A percentile compares a stretch with the other conserved stretches of the same genome.
Evolutionary conservation across 1,139 yeast species (phyloP).

Genomic region (Trichomonascaceae sp.): DNA sequence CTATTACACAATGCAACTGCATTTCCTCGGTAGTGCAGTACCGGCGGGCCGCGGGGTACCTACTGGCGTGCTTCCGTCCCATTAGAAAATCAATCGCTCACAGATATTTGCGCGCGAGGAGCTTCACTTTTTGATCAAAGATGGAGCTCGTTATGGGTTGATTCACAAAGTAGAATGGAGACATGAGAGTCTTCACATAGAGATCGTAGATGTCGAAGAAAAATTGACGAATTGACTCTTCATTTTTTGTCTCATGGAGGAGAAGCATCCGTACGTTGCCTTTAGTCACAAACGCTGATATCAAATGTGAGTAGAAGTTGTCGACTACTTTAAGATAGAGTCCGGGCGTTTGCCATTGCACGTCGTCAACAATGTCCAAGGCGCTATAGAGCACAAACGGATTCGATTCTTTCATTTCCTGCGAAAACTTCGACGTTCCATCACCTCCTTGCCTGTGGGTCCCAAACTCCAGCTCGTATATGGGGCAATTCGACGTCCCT

Average conservation of each 20-base stretch:
- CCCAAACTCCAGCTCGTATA: constrained; percentile 81
- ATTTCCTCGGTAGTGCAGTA: too few species aligned
- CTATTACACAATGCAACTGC: too few species aligned
- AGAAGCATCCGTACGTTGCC: constrained; percentile 76
- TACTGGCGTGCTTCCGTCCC: too few species aligned
- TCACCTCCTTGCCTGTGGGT: constrained; percentile 53
- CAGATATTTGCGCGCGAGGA: constrained; percentile 65
- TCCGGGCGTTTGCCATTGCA: constrained; percentile 62
- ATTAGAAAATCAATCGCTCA: too few species aligned
- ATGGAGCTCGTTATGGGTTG: constrained; percentile 61
- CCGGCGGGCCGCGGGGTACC: too few species aligned
- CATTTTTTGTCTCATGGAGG: constrained; percentile 55
- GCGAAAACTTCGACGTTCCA: constrained; percentile 52
- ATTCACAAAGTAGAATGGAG: constrained; percentile 74
- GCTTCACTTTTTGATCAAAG: constrained; percentile 64
- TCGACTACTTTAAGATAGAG: constrained; percentile 69
- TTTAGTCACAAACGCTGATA: constrained; percentile 78
- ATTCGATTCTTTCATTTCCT: constrained; percentile 61
- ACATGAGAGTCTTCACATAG: constrained; percentile 71
- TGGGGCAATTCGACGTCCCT: constrained; percentile 76
- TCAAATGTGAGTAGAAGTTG: constrained; percentile 66
- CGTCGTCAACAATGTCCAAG: constrained; percentile 76
- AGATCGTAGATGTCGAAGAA: constrained; percentile 77
- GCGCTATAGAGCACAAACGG: constrained; percentile 87
- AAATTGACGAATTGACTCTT: constrained; percentile 69